Evolutionary conservation across 1,284 basidiomycete species (phyloP).

Genomic region (Mycosarcoma maydis): DNA sequence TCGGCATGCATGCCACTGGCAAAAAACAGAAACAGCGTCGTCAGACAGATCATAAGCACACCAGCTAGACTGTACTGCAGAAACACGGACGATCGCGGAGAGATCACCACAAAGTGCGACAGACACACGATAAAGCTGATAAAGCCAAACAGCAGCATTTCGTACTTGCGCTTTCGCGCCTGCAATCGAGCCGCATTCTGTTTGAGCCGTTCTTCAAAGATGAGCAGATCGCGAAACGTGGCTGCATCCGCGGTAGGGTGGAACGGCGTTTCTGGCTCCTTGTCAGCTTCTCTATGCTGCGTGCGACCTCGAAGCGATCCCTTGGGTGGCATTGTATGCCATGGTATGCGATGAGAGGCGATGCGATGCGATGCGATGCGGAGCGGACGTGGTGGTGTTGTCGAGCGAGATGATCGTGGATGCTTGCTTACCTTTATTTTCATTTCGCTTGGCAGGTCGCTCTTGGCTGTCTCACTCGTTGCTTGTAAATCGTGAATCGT

Average conservation of each 20-base stretch:
- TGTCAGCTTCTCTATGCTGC: constrained; percentile 28
- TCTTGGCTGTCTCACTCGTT: too few species aligned
- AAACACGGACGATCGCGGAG: constrained; percentile 23
- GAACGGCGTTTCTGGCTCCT: constrained; percentile 31
- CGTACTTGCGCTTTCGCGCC: constrained; percentile 84
- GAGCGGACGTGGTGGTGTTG: too few species aligned
- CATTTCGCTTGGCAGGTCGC: too few species aligned
- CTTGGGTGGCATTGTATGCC: constrained; percentile 29
- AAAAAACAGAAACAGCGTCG: constrained; percentile 92
- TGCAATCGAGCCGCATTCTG: constrained; percentile 85
- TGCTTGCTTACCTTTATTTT: too few species aligned
- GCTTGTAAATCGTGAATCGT: too few species aligned
- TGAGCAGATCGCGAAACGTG: constrained; percentile 86
- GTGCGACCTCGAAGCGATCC: constrained; percentile 21
- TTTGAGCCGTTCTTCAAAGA: constrained; percentile 96
- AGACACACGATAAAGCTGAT: constrained; percentile 78
- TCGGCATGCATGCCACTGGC: constrained; percentile 95
- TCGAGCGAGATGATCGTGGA: too few species aligned
- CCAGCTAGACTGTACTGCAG: constrained; percentile 56
- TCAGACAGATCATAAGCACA: constrained; percentile 68
- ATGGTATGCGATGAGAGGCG: too few species aligned
- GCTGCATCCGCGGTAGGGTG: constrained; percentile 75
- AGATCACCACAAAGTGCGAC: constrained; percentile 76
- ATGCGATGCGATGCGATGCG: too few species aligned
- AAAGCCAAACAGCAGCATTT: constrained; percentile 67